A percentile compares a stretch with the other conserved stretches of the same genome.
phyloP scores from a whole-genome alignment of 345 rosid species.

The Microthlaspi erraticum region DNA sequence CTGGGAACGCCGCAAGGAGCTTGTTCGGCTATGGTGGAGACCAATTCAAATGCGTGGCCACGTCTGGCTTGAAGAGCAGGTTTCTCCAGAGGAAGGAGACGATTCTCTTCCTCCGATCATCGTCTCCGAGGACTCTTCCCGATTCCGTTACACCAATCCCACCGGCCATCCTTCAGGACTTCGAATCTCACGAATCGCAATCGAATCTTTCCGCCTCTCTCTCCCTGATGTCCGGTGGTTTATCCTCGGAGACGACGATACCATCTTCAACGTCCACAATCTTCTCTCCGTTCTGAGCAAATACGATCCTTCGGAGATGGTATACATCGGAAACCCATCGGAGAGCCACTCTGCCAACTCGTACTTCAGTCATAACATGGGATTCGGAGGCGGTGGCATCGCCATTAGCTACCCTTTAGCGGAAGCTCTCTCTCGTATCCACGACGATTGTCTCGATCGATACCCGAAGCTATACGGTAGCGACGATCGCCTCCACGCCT shows the following conservation, averaged over 20 bases:
- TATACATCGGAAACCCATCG: constrained; percentile 77
- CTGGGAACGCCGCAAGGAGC: constrained; percentile 81
- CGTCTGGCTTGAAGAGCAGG: constrained; percentile 82
- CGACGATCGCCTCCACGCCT: constrained; percentile 93
- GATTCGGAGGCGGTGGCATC: constrained; percentile 95
- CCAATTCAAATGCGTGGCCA: constrained; percentile 74
- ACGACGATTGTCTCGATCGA: constrained; percentile 76
- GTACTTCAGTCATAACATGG: constrained; percentile 89
- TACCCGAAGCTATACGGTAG: constrained; percentile 87
- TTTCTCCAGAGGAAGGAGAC: constrained; percentile 51
- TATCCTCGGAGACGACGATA: constrained; percentile 89
- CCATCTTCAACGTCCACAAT: constrained; percentile 76
- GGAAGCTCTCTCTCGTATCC: constrained; percentile 65
- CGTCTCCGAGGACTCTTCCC: constrained; percentile 84
- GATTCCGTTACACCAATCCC: constrained; percentile 88
- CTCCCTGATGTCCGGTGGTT: constrained; percentile 79
- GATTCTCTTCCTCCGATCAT: constrained; percentile 71
- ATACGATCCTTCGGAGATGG: constrained; percentile 79
- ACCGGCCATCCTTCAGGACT: constrained; percentile 95
- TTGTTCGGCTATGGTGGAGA: constrained; percentile 89
- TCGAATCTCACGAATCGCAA: constrained; percentile 78
- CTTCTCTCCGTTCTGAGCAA: constrained; percentile 69
- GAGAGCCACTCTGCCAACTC: constrained; percentile 94
- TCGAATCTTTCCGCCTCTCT: constrained; percentile 71
- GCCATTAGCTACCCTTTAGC: constrained; percentile 89